Conservation (phyloP, 2,329 filamentous ascomycete genomes). For the Xylariaceae sp. region DNA sequence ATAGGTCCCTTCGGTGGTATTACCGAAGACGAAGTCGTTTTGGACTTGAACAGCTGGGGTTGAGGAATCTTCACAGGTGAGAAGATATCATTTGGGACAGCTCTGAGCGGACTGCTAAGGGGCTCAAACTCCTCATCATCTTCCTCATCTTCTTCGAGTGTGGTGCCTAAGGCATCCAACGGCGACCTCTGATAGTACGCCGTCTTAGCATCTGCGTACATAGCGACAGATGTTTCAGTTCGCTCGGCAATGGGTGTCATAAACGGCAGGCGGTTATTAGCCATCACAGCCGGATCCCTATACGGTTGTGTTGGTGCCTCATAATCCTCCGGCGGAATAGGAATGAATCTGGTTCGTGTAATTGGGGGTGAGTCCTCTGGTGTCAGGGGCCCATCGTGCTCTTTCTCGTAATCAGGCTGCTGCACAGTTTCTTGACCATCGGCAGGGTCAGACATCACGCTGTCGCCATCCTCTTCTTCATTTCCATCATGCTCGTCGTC, state of each 20-base stretch:
- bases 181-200: constrained; percentile 71
- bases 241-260: constrained; percentile 98
- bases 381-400: constrained; percentile 29
- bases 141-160: constrained; percentile 30
- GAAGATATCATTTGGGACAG: constrained; percentile 51
- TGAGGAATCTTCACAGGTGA: constrained; percentile 47
- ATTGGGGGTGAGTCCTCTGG: constrained; percentile 42
- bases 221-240: constrained; percentile 79
- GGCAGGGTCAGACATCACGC: constrained; percentile 26
- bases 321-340: constrained; percentile 80
- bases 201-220: constrained; percentile 54
- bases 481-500: constrained; percentile 31
- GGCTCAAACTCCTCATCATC: constrained; percentile 38
- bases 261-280: constrained; percentile 89
- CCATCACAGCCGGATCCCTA: constrained; percentile 71
- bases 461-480: constrained; percentile 34
- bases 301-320: constrained; percentile 73
- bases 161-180: constrained; percentile 35
- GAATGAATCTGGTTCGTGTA: constrained; percentile 65
- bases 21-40: constrained; percentile 27
- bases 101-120: constrained; percentile 65
- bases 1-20: constrained; percentile 58
- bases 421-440: constrained; percentile 18
- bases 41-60: constrained; percentile 42
- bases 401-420: constrained; percentile 28